Base-by-base conservation (phyloP, 345 rosid species). In the Brassica cretica region DNA sequence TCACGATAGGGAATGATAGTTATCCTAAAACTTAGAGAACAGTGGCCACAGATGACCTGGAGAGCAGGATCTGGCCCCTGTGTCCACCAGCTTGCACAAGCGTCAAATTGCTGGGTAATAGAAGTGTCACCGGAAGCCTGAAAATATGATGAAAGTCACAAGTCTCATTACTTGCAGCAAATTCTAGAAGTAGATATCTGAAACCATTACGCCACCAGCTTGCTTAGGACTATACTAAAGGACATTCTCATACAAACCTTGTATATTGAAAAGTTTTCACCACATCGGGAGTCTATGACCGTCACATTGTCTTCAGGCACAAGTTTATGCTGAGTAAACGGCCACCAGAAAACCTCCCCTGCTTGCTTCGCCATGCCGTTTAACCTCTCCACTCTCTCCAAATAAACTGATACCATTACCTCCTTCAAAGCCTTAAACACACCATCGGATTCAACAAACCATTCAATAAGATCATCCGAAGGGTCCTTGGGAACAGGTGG, bases 51-150 rank as follows among this genome's bases (percentile, higher is more conserved):
- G 68, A 79, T 84, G 86, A 91, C 99, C 99, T 95, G 99, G 76
- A 95, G 82, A 67, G 88, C 68, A 71, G 94, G 86, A 86, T 93
- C 93, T 71, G 97, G 99, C 71, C 97, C 98, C 85, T 95, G 98
- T 72, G 99, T 95, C 99, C 97, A 95, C 99, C 99, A 95, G 85
- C 98, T 95, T 81, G 99, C 98, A 82, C 99, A 93, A 75, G 87
- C 99, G 87, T 95, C 99, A 88, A 91, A 95, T 77, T 89, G 91
- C 80, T 93, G 92, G 76, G 85, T 82, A 62, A 95, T 70, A 63
- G 72, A 83, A 73, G 59, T 83, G 33, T 83, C 81, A 46, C 76
- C 66, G n/a, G 72, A 80, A 49, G 30, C 94, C 94, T 88, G 56
- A 35, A 58, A 33, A 81, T 21, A 56, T 33, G 64, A 80, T 24